Conservation (phyloP, 768 basidiomycete species). For the Tulasnella sp. region DNA sequence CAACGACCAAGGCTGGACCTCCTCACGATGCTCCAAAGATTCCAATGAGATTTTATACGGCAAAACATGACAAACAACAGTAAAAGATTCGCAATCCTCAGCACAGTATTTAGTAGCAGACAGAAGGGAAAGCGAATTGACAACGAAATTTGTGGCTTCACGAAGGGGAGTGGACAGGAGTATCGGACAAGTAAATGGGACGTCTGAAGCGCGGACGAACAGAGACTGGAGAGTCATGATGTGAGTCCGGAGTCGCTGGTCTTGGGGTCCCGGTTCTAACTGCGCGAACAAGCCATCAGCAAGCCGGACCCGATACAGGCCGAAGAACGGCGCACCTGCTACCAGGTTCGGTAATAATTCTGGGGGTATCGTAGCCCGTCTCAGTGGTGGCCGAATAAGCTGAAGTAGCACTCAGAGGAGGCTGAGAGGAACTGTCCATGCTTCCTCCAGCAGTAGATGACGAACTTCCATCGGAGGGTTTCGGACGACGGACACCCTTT, state of each 20-base stretch:
- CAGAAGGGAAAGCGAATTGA: conserved; percentile 8
- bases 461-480: not conserved
- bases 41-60: not conserved
- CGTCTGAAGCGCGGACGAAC: conserved; percentile 14
- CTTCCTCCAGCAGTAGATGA: not conserved
- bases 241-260: not conserved
- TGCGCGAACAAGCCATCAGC: not conserved
- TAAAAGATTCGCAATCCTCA: not conserved
- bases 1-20: not conserved
- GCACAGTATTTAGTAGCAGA: conserved; percentile 1
- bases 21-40: not conserved
- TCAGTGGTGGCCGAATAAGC: not conserved
- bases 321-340: not conserved
- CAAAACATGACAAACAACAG: not conserved
- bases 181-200: conserved; percentile 7
- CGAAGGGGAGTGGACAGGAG: not conserved
- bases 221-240: conserved; percentile 10
- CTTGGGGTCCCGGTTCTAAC: conserved; percentile 11
- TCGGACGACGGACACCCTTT: conserved; percentile 3
- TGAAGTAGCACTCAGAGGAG: not conserved
- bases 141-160: not conserved
- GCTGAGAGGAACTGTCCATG: not conserved
- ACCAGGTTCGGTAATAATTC: not conserved
- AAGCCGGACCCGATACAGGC: not conserved
- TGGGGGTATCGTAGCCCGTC: not conserved